Conservation (phyloP, 768 basidiomycete species). For the Mycena vulgaris region DNA sequence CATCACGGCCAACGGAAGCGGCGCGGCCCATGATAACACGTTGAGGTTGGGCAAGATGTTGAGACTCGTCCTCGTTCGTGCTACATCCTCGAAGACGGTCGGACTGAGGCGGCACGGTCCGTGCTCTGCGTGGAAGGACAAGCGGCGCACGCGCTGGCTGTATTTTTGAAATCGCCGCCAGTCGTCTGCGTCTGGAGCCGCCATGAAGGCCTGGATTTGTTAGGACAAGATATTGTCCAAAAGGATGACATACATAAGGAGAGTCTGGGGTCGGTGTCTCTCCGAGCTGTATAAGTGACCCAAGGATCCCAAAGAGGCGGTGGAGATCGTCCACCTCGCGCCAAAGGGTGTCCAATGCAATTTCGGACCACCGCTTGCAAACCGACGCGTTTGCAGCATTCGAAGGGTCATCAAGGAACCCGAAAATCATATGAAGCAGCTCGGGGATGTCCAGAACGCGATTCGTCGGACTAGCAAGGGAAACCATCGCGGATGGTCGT, state of each 20-base stretch:
- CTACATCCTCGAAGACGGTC: slow-evolving; percentile 68
- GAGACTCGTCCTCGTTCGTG: slow-evolving; percentile 67
- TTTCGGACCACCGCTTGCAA: slow-evolving; percentile 72
- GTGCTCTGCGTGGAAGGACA: slow-evolving; percentile 46
- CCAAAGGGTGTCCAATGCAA: slow-evolving; percentile 74
- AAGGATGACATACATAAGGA: slow-evolving; percentile 46
- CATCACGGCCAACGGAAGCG: slow-evolving; percentile 54
- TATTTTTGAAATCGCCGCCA: slow-evolving; percentile 73
- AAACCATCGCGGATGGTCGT: slow-evolving; percentile 11
- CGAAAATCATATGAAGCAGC: slow-evolving; percentile 71
- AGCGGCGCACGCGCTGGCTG: slow-evolving; percentile 61
- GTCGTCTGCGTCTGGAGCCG: slow-evolving; percentile 60
- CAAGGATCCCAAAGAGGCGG: slow-evolving; percentile 64
- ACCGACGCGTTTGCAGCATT: slow-evolving; percentile 66
- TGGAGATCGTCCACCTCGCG: slow-evolving; percentile 62
- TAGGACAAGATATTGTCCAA: neutral
- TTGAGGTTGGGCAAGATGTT: slow-evolving; percentile 71
- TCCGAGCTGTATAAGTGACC: slow-evolving; percentile 53
- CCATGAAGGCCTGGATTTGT: slow-evolving; percentile 56
- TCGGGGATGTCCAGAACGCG: slow-evolving; percentile 71
- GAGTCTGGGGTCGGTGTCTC: slow-evolving; percentile 38
- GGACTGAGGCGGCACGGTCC: slow-evolving; percentile 45
- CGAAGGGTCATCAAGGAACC: slow-evolving; percentile 56
- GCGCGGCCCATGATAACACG: slow-evolving; percentile 63
- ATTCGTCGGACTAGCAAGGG: slow-evolving; percentile 24